These are phyloP conservation scores for Talaromyces sp. DNA, from an alignment of 2,329 filamentous ascomycete species.

Conservation along the genomic window DNA sequence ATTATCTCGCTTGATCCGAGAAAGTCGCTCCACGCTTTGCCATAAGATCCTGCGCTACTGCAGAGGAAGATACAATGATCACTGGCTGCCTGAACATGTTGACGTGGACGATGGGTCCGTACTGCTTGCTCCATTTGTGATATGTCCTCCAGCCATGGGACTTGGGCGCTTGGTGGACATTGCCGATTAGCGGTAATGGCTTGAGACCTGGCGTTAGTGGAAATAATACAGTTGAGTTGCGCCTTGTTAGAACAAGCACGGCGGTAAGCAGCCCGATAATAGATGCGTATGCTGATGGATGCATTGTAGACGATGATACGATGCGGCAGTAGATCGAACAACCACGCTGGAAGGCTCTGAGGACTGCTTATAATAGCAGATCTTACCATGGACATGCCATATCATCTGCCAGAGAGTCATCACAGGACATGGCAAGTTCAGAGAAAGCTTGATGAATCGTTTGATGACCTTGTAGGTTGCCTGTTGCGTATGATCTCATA, in stretches of 20 bases:
- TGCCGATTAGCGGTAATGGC: conserved; percentile 23
- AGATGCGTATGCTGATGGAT: not conserved
- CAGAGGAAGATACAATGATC: conserved; percentile 31
- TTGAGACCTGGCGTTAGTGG: conserved; percentile 20
- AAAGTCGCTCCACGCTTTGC: conserved; percentile 36
- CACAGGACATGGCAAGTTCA: not conserved
- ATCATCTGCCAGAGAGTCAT: not conserved
- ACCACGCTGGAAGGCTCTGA: not conserved
- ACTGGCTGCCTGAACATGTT: conserved; percentile 32
- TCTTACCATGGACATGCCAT: not conserved
- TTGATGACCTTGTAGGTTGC: no score
- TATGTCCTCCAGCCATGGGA: conserved; percentile 24
- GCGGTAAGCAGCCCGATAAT: not conserved
- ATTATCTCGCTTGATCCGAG: conserved; percentile 26
- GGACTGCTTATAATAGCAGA: not conserved
- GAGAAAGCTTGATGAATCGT: no score
- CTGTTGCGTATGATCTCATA: not conserved
- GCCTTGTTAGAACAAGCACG: not conserved
- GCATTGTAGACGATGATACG: not conserved
- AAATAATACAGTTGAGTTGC: not conserved
- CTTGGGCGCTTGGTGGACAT: conserved; percentile 23
- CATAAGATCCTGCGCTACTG: conserved; percentile 33
- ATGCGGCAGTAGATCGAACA: not conserved
- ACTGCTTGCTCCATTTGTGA: conserved; percentile 30
- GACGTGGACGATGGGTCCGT: conserved; percentile 34